Base-by-base conservation (phyloP, 495 filamentous ascomycete genomes). In the Endocarpon pusillum region DNA sequence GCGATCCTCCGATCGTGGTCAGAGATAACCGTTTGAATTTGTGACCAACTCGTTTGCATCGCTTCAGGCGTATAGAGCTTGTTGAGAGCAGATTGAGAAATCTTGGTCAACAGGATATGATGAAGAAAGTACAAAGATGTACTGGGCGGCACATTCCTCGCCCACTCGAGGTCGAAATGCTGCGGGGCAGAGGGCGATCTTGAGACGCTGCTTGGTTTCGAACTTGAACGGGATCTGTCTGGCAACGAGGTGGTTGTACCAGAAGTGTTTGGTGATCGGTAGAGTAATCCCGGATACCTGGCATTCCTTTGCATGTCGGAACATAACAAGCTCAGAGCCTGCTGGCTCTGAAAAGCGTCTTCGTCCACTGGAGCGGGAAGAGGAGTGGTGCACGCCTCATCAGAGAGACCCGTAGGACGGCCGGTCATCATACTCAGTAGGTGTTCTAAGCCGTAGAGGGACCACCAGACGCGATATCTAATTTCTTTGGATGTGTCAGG, bases 401-500 rank as follows among this genome's bases (percentile, higher is more conserved):
- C 66, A 18, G 60, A 55, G 19, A 77, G 70, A 33, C 62, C 67
- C 21, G 64, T 66, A 5, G 71, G 62, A n/a, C 75, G 63, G n/a
- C 75, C 75, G 6, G 71, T 77, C 58, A 77, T 75, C 19, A 67
- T 60, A 26, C 66, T 63, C 14, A 79, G 55, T 23, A 65, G 46
- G 30, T 72, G 64, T 38, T 79, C 75, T 33, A 77, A 58, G 1
- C 58, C 66, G 37, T 72, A 74, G 3, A 79, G 40, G 21, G 71
- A 67, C 67, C 71, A 78, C 73, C 73, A 79, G 12, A 78, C 60
- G 24, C 69, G 66, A 32, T 72, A 65, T 27, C 73, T 63, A 32
- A 67, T 58, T 43, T 78, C 75, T 43, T 69, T 73, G n/a, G 73
- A 62, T 9, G 59, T 43, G 36, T 66, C 59, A 5, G 57, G 41